Base-by-base conservation (phyloP, 148 eudicot species). In the Linanthus parryae region DNA sequence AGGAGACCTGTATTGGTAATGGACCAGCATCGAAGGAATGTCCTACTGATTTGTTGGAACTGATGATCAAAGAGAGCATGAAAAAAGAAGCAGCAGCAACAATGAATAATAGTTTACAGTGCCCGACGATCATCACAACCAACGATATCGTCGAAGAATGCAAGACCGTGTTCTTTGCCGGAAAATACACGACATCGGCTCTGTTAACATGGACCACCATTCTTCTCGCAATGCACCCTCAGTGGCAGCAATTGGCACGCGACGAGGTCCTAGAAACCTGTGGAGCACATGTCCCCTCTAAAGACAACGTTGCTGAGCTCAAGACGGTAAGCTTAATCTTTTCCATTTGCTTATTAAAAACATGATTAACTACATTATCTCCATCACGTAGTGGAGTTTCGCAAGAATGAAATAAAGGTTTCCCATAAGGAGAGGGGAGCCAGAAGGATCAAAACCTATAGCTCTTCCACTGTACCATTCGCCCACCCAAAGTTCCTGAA, bases 211-310 rank as follows among this genome's bases (percentile, higher is more conserved):
- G 88, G 88, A 74, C 81, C 28, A 81, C 74, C 16, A 45, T 81
- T 7, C 65, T 81, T 8, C 61, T 81, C 16, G 83, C 88, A 18
- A 78, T 81, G 83, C 88, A 81, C 59, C 81, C 88, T 34, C 80
- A 78, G 40, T 81, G 88, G 88, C 88, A 81, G 56, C 70, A 72
- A 33, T 42, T 74, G 53, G 88, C 88, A 63, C 88, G 84, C 58
- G 84, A 81, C 54, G 88, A 81, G 69, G 84, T 81, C 33, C 21
- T 81, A 43, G 52, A 50, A 15, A 74, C 57, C 23, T 81, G 81
- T 56, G 84, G 84, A 42, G 58, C 76, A 62, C 78, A 72, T 66
- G 24, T 63, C 2, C 88, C 84, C 8, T 66, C 78, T 1, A 78
- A 75, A 34, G 79, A 72, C 30, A 76, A 81, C 40, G 58, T 81